Conservation (phyloP, 805 yeast species). For the Priceomyces fermenticarens region DNA sequence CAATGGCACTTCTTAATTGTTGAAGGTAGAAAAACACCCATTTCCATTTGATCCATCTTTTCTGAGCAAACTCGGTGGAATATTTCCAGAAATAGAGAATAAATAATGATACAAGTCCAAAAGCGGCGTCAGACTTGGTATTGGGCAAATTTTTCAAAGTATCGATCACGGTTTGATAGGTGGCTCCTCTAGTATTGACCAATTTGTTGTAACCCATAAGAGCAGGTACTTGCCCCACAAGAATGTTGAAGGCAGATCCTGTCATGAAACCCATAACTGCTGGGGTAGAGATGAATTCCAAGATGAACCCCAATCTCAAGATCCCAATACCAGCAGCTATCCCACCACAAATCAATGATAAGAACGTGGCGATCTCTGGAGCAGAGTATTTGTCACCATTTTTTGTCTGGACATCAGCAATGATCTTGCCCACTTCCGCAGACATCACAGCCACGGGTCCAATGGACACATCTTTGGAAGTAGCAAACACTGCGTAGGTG, state of each 20-base stretch:
- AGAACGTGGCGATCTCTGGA: constrained; percentile 74
- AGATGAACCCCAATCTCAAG: constrained; percentile 78
- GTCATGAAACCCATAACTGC: constrained; percentile 94
- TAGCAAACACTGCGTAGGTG: constrained; percentile 86
- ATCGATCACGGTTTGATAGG: constrained; percentile 68
- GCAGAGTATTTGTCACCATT: constrained; percentile 45
- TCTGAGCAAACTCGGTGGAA: constrained; percentile 56
- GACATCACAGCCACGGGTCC: constrained; percentile 99
- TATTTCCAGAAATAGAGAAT: constrained; percentile 73
- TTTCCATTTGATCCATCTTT: constrained; percentile 57
- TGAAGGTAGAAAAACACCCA: constrained; percentile 64
- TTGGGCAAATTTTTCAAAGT: constrained; percentile 68
- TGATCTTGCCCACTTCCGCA: constrained; percentile 74
- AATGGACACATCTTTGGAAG: constrained; percentile 91
- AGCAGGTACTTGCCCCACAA: constrained; percentile 82
- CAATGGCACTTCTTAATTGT: constrained; percentile 77
- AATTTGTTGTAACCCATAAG: constrained; percentile 68
- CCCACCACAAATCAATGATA: constrained; percentile 81
- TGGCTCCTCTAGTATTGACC: constrained; percentile 70
- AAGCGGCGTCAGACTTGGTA: constrained; percentile 80
- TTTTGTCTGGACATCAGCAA: constrained; percentile 53
- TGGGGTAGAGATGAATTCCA: constrained; percentile 86
- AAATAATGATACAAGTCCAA: constrained; percentile 74
- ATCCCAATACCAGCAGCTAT: constrained; percentile 81
- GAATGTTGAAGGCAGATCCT: constrained; percentile 85